phyloP scores from a whole-genome alignment of 1,284 basidiomycete species.

The Pseudozyma sp. region DNA sequence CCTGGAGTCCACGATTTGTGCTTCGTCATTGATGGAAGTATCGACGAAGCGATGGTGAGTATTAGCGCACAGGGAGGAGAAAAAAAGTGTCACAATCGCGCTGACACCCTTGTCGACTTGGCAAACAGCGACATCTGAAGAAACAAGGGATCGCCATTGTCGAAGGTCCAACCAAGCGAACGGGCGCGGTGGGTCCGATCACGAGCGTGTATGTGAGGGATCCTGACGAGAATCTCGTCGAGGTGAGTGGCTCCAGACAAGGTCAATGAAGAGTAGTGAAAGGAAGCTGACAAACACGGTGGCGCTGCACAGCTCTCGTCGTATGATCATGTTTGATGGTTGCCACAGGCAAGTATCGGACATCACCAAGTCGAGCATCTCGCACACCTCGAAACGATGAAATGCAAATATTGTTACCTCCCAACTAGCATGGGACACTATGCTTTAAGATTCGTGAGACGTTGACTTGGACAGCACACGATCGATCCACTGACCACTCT shows the following conservation, averaged over 20 bases:
- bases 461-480: background rate
- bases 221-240: constrained; percentile 2
- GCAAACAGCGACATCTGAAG: background rate
- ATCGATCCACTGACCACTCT: constrained; percentile 7
- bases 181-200: background rate
- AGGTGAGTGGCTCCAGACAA: background rate
- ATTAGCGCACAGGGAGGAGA: too few species aligned
- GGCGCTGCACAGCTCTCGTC: constrained; percentile 1
- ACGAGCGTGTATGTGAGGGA: background rate
- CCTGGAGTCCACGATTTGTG: constrained; percentile 2
- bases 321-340: background rate
- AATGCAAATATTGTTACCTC: too few species aligned
- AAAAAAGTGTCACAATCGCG: too few species aligned
- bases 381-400: too few species aligned
- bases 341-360: background rate
- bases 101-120: background rate
- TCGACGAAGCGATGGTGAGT: background rate
- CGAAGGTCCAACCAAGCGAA: background rate
- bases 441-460: background rate
- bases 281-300: too few species aligned
- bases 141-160: background rate
- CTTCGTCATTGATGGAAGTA: constrained; percentile 1
- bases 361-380: too few species aligned
- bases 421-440: too few species aligned
- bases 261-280: too few species aligned